Evolutionary conservation across 164 flowering plant species (phyloP).

Genomic region (Sedum album): DNA sequence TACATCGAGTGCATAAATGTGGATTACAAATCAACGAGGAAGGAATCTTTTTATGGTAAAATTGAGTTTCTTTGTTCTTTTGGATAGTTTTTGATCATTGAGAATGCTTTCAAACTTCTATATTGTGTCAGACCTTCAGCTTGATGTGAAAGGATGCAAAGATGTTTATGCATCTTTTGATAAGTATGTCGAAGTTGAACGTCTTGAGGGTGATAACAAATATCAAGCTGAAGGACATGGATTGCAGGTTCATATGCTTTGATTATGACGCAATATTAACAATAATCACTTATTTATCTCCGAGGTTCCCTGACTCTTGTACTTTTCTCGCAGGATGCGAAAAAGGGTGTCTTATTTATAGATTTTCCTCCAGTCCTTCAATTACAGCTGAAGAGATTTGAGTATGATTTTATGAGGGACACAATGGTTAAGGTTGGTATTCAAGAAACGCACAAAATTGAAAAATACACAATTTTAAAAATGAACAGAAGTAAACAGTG

Average conservation of each 20-base stretch:
- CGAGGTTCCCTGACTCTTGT: not conserved
- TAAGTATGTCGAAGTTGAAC: too few relatives aligned
- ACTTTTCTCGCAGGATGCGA: constrained; percentile 38
- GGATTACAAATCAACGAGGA: constrained; percentile 29
- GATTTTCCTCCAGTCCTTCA: too few relatives aligned
- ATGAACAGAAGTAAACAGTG: too few relatives aligned
- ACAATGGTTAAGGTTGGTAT: constrained; percentile 53
- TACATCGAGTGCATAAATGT: constrained; percentile 37
- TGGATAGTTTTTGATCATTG: not conserved
- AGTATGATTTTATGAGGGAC: constrained; percentile 53
- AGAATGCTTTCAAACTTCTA: not conserved
- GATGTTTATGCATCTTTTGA: too few relatives aligned
- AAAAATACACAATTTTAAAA: too few relatives aligned
- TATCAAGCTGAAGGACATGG: too few relatives aligned
- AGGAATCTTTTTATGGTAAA: too few relatives aligned
- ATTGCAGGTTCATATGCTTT: constrained; percentile 17
- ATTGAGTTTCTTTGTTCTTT: not conserved
- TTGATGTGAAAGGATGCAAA: too few relatives aligned
- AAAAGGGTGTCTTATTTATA: too few relatives aligned
- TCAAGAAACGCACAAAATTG: too few relatives aligned
- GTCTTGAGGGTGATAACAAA: too few relatives aligned
- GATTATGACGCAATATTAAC: not conserved
- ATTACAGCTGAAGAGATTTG: constrained; percentile 48
- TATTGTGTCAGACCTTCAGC: constrained; percentile 18
- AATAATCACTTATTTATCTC: not conserved